These are phyloP conservation scores for Phaeophleospora eucalypticola DNA, from an alignment of 2,329 filamentous ascomycete genomes.

Conservation along the genomic window DNA sequence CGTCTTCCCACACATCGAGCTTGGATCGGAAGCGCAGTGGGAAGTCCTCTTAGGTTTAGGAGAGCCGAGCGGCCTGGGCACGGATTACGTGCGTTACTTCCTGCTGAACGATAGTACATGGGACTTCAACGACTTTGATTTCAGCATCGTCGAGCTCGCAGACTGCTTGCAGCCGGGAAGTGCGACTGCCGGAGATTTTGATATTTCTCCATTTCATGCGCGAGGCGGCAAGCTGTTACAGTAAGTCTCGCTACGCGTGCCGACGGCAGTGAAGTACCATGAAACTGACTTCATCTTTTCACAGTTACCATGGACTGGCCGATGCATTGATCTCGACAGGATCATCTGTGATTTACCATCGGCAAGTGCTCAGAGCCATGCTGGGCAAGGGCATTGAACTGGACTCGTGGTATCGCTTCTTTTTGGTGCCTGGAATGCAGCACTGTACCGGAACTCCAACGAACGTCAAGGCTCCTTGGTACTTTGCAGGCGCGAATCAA, in stretches of 20 bases:
- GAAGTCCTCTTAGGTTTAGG: conserved; percentile 34
- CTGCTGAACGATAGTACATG: conserved; percentile 37
- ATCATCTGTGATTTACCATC: conserved; percentile 51
- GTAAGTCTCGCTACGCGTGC: not conserved
- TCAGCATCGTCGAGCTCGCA: conserved; percentile 38
- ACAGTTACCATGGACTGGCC: conserved; percentile 42
- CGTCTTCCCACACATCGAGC: conserved; percentile 38
- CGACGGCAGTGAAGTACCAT: not conserved
- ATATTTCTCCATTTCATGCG: conserved; percentile 44
- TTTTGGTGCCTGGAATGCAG: conserved; percentile 44
- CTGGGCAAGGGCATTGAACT: conserved; percentile 34
- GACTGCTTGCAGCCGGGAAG: conserved; percentile 45
- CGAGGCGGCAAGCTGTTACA: conserved; percentile 40
- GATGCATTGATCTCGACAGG: conserved; percentile 48
- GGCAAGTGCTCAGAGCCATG: conserved; percentile 39
- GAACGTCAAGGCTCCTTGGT: conserved; percentile 42
- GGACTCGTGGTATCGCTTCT: conserved; percentile 41
- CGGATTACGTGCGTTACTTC: conserved; percentile 42
- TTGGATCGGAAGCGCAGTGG: conserved; percentile 39
- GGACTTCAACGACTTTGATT: conserved; percentile 38
- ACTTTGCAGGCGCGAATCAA: conserved; percentile 40
- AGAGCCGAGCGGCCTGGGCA: conserved; percentile 37
- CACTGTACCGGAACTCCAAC: conserved; percentile 39
- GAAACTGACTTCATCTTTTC: not conserved
- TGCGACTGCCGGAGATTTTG: conserved; percentile 46